phyloP scores from a whole-genome alignment of 2,329 filamentous ascomycete genomes.

The Arthroderma sp. region DNA sequence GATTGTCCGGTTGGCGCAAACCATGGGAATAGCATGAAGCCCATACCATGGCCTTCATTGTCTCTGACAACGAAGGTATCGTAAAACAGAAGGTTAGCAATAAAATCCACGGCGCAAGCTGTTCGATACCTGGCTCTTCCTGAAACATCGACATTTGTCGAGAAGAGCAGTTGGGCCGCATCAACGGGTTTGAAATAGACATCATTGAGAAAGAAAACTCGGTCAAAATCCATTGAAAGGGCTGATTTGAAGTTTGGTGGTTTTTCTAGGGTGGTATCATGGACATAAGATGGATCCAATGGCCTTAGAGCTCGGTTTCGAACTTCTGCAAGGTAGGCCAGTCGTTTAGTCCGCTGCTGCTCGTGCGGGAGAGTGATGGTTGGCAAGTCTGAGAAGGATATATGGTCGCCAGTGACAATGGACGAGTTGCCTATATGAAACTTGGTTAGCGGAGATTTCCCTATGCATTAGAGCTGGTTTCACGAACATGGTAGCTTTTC shows the following conservation, averaged over 20 bases:
- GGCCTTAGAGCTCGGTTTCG: constrained; percentile 7
- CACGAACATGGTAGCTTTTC: constrained; percentile 7
- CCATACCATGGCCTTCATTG: constrained; percentile 7
- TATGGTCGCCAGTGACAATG: constrained; percentile 6
- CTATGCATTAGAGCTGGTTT: neutral
- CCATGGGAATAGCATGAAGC: constrained; percentile 8
- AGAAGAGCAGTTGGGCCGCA: constrained; percentile 7
- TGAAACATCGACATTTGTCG: constrained; percentile 5
- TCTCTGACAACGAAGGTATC: constrained; percentile 9
- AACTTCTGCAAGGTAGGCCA: constrained; percentile 8
- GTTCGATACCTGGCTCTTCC: constrained; percentile 6
- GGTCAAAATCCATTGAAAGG: constrained; percentile 4
- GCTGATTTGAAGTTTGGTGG: neutral
- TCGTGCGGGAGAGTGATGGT: constrained; percentile 2
- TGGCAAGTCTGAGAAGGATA: constrained; percentile 3
- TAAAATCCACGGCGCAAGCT: constrained; percentile 8
- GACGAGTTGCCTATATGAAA: constrained; percentile 7
- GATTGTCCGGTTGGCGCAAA: constrained; percentile 5
- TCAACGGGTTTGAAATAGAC: constrained; percentile 7
- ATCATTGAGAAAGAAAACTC: constrained; percentile 8
- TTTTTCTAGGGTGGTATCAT: neutral
- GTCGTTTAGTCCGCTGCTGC: constrained; percentile 5
- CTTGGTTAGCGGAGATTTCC: neutral
- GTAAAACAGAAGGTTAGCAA: constrained; percentile 7
- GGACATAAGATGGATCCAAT: constrained; percentile 2